Conservation (phyloP, 1,284 basidiomycete species). For the Jaminaea rosea region DNA sequence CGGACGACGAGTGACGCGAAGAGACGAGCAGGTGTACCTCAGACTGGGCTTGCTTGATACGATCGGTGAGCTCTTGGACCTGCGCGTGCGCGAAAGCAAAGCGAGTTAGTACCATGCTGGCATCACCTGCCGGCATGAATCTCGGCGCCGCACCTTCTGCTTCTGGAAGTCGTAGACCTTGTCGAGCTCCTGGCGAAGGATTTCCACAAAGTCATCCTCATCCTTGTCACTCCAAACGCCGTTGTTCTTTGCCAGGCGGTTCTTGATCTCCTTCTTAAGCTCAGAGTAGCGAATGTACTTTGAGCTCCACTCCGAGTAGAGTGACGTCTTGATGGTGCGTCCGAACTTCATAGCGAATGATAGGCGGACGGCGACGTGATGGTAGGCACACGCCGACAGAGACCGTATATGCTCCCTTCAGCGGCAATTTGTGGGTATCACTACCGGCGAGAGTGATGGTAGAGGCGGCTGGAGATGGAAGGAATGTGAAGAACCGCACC, state of each 20-base stretch:
- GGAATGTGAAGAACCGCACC: too few species aligned
- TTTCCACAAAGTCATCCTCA: constrained; percentile 42
- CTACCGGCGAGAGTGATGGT: too few species aligned
- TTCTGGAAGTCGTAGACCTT: constrained; percentile 95
- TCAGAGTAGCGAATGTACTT: constrained; percentile 47
- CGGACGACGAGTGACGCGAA: constrained; percentile 24
- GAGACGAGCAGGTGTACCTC: constrained; percentile 45
- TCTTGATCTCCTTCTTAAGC: constrained; percentile 47
- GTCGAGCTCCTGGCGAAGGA: constrained; percentile 75
- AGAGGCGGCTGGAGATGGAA: too few species aligned
- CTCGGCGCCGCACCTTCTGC: constrained; percentile 56
- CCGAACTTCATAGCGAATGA: constrained; percentile 45
- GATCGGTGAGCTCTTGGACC: constrained; percentile 40
- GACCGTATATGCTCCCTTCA: too few species aligned
- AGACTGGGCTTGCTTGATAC: constrained; percentile 44
- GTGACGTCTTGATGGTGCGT: constrained; percentile 45
- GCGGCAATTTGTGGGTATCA: too few species aligned
- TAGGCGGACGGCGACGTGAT: too few species aligned
- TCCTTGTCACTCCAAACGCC: constrained; percentile 45
- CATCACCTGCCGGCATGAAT: background rate
- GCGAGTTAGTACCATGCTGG: background rate
- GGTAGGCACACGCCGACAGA: too few species aligned
- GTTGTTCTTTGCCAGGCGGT: constrained; percentile 37
- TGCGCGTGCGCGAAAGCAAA: background rate
- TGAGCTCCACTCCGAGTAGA: constrained; percentile 45